Evolutionary conservation across 768 basidiomycete genomes (phyloP).

Genomic region (Pleurotus citrinopileatus): DNA sequence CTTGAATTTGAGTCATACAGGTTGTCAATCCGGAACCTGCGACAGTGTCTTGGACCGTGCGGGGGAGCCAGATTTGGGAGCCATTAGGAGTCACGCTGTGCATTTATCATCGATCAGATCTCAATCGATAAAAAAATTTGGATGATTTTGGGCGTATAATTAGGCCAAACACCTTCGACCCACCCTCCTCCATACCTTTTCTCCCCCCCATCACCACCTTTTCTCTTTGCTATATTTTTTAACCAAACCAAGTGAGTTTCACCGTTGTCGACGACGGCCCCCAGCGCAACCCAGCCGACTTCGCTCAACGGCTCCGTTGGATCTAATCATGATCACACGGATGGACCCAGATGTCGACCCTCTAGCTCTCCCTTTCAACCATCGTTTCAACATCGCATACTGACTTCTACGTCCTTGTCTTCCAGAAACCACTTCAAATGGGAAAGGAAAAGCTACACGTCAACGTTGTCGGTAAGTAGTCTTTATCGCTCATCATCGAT

Average conservation of each 20-base stretch:
- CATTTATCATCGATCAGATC: conserved; percentile 39
- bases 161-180: conserved; percentile 50
- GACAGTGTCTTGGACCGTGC: not conserved
- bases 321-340: conserved; percentile 22
- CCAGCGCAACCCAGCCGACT: conserved; percentile 6
- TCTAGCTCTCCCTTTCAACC: conserved; percentile 16
- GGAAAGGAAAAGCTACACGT: conserved; percentile 96
- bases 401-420: conserved; percentile 20
- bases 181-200: conserved; percentile 34
- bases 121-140: conserved; percentile 66
- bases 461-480: conserved; percentile 88
- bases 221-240: conserved; percentile 29
- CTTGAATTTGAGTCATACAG: not conserved
- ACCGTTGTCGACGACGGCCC: conserved; percentile 13
- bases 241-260: conserved; percentile 32
- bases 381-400: conserved; percentile 18
- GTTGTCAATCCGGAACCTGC: conserved; percentile 5
- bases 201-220: conserved; percentile 44
- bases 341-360: no score
- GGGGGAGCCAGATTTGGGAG: conserved; percentile 5
- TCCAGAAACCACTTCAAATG: conserved; percentile 70
- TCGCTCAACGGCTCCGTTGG: conserved; percentile 19
- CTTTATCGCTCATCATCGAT: conserved; percentile 24
- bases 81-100: conserved; percentile 8
- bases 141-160: conserved; percentile 51